A percentile compares a stretch with the other conserved stretches of the same genome.
phyloP scores from a whole-genome alignment of 345 rosid genomes.

The Syzygium oleosum region DNA sequence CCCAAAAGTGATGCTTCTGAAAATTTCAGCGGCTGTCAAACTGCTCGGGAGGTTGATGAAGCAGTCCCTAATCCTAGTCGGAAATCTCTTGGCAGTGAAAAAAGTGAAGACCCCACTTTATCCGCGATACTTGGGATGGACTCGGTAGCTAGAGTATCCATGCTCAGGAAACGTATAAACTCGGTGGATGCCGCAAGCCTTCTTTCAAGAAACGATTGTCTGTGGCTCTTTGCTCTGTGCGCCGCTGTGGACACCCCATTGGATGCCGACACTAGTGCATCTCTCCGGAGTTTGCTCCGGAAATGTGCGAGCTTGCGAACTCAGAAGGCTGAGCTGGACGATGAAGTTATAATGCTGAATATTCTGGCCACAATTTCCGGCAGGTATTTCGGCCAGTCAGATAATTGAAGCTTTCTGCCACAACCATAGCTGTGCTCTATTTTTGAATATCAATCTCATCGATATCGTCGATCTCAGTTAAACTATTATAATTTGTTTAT shows the following conservation, averaged over 20 bases:
- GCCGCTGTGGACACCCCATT: slow-evolving; percentile 72
- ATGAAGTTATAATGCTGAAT: slow-evolving; percentile 67
- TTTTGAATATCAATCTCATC: no score
- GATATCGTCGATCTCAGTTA: background rate
- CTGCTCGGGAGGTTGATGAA: background rate
- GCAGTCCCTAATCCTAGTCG: background rate
- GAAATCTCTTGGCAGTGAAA: slow-evolving; percentile 3
- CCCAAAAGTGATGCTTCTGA: slow-evolving; percentile 2
- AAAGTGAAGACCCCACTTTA: slow-evolving; percentile 22
- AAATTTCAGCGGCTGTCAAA: background rate
- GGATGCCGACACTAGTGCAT: slow-evolving; percentile 60
- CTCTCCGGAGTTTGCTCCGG: slow-evolving; percentile 55
- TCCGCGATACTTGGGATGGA: slow-evolving; percentile 55
- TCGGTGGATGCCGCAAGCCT: slow-evolving; percentile 26
- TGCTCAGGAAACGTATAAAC: slow-evolving; percentile 53
- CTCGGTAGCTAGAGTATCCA: slow-evolving; percentile 55
- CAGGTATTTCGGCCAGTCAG: slow-evolving; percentile 73
- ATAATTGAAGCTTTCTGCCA: slow-evolving; percentile 5
- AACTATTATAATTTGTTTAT: background rate
- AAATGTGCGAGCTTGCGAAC: slow-evolving; percentile 75
- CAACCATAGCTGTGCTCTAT: background rate
- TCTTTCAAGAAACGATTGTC: slow-evolving; percentile 36
- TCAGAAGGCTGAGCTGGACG: slow-evolving; percentile 47
- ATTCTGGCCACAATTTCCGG: slow-evolving; percentile 72
- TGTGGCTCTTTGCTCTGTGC: slow-evolving; percentile 73